Base-by-base conservation (phyloP, 345 rosid species). In the Stellera chamaejasme region DNA sequence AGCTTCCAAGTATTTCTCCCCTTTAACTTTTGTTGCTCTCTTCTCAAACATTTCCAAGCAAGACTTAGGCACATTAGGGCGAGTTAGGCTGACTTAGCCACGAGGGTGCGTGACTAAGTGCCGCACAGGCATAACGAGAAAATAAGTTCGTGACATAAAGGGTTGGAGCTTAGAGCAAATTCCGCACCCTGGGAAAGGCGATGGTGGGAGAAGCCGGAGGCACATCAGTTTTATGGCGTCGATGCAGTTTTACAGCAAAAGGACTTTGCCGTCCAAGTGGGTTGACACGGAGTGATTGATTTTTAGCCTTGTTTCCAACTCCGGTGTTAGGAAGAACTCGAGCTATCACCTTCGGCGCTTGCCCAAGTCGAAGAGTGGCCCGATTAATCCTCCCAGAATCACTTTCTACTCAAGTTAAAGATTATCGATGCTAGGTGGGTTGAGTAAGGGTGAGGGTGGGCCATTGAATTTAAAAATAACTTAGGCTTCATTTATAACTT, bases 221-320 rank as follows among this genome's bases (percentile, higher is more conserved):
- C 85, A 80, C 54, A 66, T 83, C 13, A 77, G 79, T 49, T 72
- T 84, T 11, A 52, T 74, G 6, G 55, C 89, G 0, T 70, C 80
- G 45, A 81, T 94, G 10, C 96, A 97, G 19, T 87, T 89, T 65
- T 87, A 79, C 50, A 79, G 96, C 45, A 84, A 94, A 13, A 78
- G 90, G 68, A 64, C 94, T 0, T 65, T 93, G 59, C 99, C 97
- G 13, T 89, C 96, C 10, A 93, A 89, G 50, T 93, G 99, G 97
- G 99, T 87, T 52, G 96, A 93, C 60, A 96, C 96, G 1, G 97
- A 89, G 70, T 72, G 96, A 65, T 93, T 97, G 99, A 82, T 93
- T 64, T 78, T 85, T 55, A 93, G 99, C 54, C 99, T 97, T 0
- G 78, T 82, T 45, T 60, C 79, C 11, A 70, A 73, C 3, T 76